Evolutionary conservation across 805 yeast genomes (phyloP).

Genomic region (Candida palmyrensis): DNA sequence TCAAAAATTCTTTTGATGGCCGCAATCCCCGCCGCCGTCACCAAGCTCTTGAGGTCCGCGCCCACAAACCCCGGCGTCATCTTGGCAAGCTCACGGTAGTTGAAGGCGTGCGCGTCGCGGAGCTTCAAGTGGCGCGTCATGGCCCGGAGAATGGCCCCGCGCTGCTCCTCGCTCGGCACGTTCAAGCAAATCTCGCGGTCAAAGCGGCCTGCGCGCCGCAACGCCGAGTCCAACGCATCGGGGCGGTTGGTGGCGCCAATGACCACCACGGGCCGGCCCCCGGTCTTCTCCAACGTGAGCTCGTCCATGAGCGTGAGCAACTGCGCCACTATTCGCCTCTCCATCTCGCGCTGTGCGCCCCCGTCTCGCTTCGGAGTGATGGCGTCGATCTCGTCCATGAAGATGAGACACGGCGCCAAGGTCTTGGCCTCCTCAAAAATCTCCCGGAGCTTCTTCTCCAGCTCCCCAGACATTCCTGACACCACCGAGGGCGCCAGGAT

Average conservation of each 20-base stretch:
- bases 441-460: conserved; percentile 90
- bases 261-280: conserved; percentile 87
- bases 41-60: conserved; percentile 91
- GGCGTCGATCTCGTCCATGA: conserved; percentile 96
- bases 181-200: conserved; percentile 91
- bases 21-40: conserved; percentile 90
- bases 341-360: conserved; percentile 95
- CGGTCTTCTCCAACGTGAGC: conserved; percentile 78
- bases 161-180: conserved; percentile 86
- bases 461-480: conserved; percentile 99
- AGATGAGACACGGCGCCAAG: conserved; percentile 87
- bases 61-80: conserved; percentile 97
- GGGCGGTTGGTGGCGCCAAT: conserved; percentile 98
- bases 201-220: conserved; percentile 94
- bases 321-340: conserved; percentile 93
- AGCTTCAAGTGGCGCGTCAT: conserved; percentile 66
- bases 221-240: conserved; percentile 88
- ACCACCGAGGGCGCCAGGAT: conserved; percentile 95
- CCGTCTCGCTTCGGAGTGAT: conserved; percentile 98
- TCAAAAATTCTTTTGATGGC: conserved; percentile 90
- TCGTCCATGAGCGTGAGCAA: conserved; percentile 93
- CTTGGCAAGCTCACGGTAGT: conserved; percentile 72
- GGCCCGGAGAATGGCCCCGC: conserved; percentile 69
- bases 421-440: conserved; percentile 87
- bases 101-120: conserved; percentile 51